Evolutionary conservation across 2,329 filamentous ascomycete species (phyloP), one percentile per base, ranked within the genome.

Genomic region (Exophiala dermatitidis): DNA sequence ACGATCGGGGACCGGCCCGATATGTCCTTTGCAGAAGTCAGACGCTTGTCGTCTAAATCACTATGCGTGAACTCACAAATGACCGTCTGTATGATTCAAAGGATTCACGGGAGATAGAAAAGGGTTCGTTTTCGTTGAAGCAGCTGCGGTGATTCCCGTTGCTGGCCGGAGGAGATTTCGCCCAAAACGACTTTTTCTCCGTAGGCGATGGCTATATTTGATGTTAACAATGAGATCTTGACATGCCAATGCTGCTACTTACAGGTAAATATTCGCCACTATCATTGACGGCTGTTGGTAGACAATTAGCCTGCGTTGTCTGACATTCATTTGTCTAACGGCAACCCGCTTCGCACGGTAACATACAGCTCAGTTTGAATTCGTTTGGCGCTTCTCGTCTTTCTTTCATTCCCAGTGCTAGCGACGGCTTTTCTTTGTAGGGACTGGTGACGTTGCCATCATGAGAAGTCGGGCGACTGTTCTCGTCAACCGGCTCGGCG

Each of bases 71-170:
- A 77, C 85, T 63, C 79, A 95, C 91, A 74, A 97, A 97, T 60
- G 90, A 96, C 65, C 93, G 83, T 59, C 93, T 80, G 72, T 97
- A 97, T 2, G 90, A 95, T 69, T 97, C 93, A 66, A 97, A 97
- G 1, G 90, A 96, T 72, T 97, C 93, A 65, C 91, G 82, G 36
- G 90, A 95, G 68, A 97, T 97, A 59, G 86, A 89, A 68, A 97
- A 97, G 9, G 86, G 90, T 67, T 97, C 91, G 63, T 90, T 90
- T 58, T 95, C 89, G 64, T 84, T 83, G 55, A 88, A 75, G 63
- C 85, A 81, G 66, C 79, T 82, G 52, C 80, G 74, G 66, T 82
- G 78, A 60, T 80, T 79, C 31, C 76, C 77, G 55, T 73, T 73
- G 26, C 73, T 76, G 2, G 73, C 69, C 8, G 66, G 65, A 5